A percentile compares a stretch with the other conserved stretches of the same genome.
Conservation (phyloP, 2,329 filamentous ascomycete species). For the Penicillium janthinellum region DNA sequence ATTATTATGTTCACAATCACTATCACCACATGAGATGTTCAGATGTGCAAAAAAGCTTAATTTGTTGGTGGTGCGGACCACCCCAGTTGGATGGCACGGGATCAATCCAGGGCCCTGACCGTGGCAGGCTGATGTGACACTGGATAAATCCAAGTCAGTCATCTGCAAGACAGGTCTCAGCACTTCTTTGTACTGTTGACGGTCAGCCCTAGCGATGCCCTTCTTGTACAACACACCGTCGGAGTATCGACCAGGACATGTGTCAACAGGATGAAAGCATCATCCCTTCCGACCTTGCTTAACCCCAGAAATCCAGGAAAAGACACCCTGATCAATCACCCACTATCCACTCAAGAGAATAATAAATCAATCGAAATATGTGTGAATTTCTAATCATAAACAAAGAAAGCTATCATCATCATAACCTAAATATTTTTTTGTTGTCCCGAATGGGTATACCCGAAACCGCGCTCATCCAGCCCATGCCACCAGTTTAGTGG, state of each 20-base stretch:
- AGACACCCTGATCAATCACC: not conserved
- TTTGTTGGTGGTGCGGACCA: not conserved
- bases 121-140: not conserved
- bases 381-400: slow-evolving; percentile 26
- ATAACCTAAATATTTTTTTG: slow-evolving; percentile 27
- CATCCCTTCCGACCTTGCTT: slow-evolving; percentile 1
- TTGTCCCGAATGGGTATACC: slow-evolving; percentile 6
- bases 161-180: not conserved
- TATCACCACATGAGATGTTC: not conserved
- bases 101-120: not conserved
- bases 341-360: not conserved
- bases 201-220: not conserved
- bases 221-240: not conserved
- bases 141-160: not conserved
- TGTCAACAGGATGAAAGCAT: not conserved
- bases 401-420: slow-evolving; percentile 29
- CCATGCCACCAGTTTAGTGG: slow-evolving; percentile 62
- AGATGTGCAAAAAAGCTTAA: not conserved
- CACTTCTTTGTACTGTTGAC: not conserved
- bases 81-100: not conserved
- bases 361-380: not conserved
- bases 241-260: not conserved
- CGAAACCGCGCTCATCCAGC: slow-evolving; percentile 1
- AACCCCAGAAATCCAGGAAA: not conserved
- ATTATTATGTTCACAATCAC: not conserved